These are phyloP conservation scores for Boletus pseudo-olivaceus DNA, from an alignment of 768 basidiomycete species.

Conservation along the genomic window DNA sequence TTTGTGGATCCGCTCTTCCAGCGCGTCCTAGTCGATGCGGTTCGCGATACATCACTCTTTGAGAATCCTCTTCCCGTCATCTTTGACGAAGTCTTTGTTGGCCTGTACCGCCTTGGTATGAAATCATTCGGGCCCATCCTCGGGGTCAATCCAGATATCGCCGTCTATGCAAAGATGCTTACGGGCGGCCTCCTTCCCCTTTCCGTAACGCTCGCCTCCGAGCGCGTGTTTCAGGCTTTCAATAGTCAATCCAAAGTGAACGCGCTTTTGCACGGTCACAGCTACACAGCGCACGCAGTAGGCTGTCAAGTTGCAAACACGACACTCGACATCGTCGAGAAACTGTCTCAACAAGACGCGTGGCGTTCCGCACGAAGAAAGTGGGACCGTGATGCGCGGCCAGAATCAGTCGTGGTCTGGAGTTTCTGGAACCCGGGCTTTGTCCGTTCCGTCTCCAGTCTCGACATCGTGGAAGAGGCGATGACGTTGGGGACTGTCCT, in stretches of 20 bases:
- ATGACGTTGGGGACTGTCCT: constrained; percentile 91
- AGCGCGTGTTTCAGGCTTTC: constrained; percentile 80
- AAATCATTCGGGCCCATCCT: constrained; percentile 62
- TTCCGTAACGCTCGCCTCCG: constrained; percentile 77
- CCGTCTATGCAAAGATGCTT: constrained; percentile 89
- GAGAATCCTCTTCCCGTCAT: constrained; percentile 74
- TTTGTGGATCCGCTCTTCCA: constrained; percentile 98
- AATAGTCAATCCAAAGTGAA: constrained; percentile 70
- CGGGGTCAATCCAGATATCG: constrained; percentile 77
- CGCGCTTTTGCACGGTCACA: constrained; percentile 91
- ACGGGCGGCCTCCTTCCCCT: constrained; percentile 92
- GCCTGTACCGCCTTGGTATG: constrained; percentile 83
- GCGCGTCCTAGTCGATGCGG: constrained; percentile 76
- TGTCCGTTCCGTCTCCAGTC: constrained; percentile 55
- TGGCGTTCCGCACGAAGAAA: constrained; percentile 59
- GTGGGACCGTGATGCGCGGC: constrained; percentile 44
- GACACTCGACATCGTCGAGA: constrained; percentile 64
- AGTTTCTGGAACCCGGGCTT: constrained; percentile 86
- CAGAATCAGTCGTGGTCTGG: constrained; percentile 47
- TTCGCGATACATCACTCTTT: constrained; percentile 47
- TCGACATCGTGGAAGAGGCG: constrained; percentile 56
- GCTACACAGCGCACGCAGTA: constrained; percentile 91
- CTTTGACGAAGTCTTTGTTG: constrained; percentile 95
- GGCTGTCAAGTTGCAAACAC: constrained; percentile 90
- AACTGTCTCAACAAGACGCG: constrained; percentile 40